phyloP scores from a whole-genome alignment of 2,329 filamentous ascomycete species.

The Calcarisporium arbuscula region DNA sequence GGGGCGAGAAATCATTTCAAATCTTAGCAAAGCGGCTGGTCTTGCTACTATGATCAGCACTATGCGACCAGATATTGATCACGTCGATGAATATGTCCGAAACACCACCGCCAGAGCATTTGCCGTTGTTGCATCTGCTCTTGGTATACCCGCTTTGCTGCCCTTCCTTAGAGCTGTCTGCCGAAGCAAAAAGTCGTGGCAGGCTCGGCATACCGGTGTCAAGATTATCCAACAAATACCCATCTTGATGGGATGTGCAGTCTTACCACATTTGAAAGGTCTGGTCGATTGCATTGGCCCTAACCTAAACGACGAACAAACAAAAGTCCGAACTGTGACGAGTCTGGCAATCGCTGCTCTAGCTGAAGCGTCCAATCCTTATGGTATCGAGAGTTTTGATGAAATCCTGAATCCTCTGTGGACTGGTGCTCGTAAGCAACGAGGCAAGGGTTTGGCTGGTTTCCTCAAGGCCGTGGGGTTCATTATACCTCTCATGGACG shows the following conservation, averaged over 20 bases:
- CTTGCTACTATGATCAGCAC: slow-evolving; percentile 98
- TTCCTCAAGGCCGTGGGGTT: slow-evolving; percentile 97
- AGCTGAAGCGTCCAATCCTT: slow-evolving; percentile 93
- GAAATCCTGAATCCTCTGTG: slow-evolving; percentile 95
- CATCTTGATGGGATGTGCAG: slow-evolving; percentile 96
- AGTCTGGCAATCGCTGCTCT: slow-evolving; percentile 90
- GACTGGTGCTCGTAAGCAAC: slow-evolving; percentile 93
- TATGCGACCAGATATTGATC: slow-evolving; percentile 97
- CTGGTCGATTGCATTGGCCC: slow-evolving; percentile 94
- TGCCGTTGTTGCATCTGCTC: slow-evolving; percentile 90
- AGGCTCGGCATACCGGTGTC: slow-evolving; percentile 93
- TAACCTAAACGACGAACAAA: slow-evolving; percentile 95
- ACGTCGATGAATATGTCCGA: slow-evolving; percentile 95
- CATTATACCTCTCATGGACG: slow-evolving; percentile 98
- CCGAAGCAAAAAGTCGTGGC: slow-evolving; percentile 98
- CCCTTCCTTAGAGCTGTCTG: slow-evolving; percentile 95
- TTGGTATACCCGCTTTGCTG: slow-evolving; percentile 90
- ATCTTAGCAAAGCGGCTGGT: slow-evolving; percentile 92
- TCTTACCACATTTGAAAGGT: slow-evolving; percentile 90
- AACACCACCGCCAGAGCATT: slow-evolving; percentile 97
- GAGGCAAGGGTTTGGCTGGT: slow-evolving; percentile 89
- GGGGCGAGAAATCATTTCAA: slow-evolving; percentile 97
- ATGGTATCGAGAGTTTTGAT: slow-evolving; percentile 98
- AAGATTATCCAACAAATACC: slow-evolving; percentile 99
- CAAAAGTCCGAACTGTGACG: slow-evolving; percentile 94